Percentiles rank a stretch among this genome's conserved stretches.
These are phyloP conservation scores for Dovyalis caffra DNA, from an alignment of 345 rosid genomes.

Conservation along the genomic window DNA sequence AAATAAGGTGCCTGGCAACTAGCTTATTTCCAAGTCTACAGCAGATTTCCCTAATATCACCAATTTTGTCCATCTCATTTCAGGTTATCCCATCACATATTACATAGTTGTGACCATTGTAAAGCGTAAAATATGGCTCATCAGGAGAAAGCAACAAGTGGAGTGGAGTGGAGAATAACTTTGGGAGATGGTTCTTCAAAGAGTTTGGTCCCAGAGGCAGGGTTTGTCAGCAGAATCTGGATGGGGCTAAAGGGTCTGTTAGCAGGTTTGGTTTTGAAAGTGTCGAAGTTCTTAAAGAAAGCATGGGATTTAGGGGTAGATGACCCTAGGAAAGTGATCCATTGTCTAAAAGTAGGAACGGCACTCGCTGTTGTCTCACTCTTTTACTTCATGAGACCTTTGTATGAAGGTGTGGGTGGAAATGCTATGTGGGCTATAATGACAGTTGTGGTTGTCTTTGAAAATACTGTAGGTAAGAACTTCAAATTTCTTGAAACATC, in stretches of 20 bases:
- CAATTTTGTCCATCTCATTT: neutral
- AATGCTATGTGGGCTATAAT: constrained; percentile 61
- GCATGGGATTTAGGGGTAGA: constrained; percentile 34
- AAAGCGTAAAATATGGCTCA: constrained; percentile 21
- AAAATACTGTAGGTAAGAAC: constrained; percentile 40
- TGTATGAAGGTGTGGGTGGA: constrained; percentile 48
- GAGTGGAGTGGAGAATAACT: constrained; percentile 47
- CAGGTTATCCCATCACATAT: neutral
- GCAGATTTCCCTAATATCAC: neutral
- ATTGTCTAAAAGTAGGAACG: constrained; percentile 44
- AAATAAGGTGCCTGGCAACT: neutral
- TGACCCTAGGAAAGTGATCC: constrained; percentile 48
- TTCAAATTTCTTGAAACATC: neutral
- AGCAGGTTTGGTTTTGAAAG: constrained; percentile 13
- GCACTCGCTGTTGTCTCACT: constrained; percentile 42
- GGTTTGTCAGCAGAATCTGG: constrained; percentile 25
- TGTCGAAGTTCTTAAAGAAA: constrained; percentile 29
- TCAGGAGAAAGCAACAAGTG: constrained; percentile 20
- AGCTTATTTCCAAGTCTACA: neutral
- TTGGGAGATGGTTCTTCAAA: constrained; percentile 40
- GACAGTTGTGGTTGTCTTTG: constrained; percentile 53
- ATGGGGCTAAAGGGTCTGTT: constrained; percentile 22
- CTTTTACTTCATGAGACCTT: constrained; percentile 42
- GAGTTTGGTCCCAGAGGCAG: constrained; percentile 32
- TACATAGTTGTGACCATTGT: neutral